These are phyloP conservation scores for Peronospora destructor DNA, from an alignment of 352 stramenopile genomes.

Conservation along the genomic window DNA sequence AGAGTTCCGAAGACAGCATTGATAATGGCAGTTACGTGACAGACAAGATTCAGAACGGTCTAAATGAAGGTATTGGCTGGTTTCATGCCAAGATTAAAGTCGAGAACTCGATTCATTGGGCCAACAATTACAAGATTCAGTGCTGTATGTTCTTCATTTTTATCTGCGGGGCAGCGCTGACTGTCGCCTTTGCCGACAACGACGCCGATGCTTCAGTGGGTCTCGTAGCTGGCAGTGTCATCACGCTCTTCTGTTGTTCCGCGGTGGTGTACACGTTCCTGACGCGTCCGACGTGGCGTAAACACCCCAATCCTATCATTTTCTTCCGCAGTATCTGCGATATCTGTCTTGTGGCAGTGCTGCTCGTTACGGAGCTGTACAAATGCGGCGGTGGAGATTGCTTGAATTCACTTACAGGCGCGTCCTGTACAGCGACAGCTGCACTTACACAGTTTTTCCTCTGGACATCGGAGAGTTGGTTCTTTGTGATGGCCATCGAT, in stretches of 20 bases:
- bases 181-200: slow-evolving; percentile 59
- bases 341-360: slow-evolving; percentile 67
- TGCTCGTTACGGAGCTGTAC: slow-evolving; percentile 77
- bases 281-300: slow-evolving; percentile 70
- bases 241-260: slow-evolving; percentile 68
- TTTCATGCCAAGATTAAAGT: slow-evolving; percentile 85
- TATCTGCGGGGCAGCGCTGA: slow-evolving; percentile 42
- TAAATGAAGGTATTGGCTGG: slow-evolving; percentile 65
- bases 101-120: slow-evolving; percentile 78
- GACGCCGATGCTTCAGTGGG: slow-evolving; percentile 49
- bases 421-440: slow-evolving; percentile 56
- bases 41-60: slow-evolving; percentile 43
- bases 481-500: slow-evolving; percentile 86
- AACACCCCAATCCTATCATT: slow-evolving; percentile 84
- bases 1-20: slow-evolving; percentile 71
- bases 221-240: slow-evolving; percentile 62
- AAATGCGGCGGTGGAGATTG: slow-evolving; percentile 55
- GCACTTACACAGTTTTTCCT: slow-evolving; percentile 83
- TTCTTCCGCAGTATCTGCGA: slow-evolving; percentile 83
- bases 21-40: slow-evolving; percentile 64
- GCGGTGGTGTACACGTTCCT: slow-evolving; percentile 76
- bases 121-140: slow-evolving; percentile 88
- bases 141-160: slow-evolving; percentile 70
- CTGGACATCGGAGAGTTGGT: slow-evolving; percentile 85
- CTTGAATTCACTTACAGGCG: slow-evolving; percentile 26